Evolutionary conservation across 2,329 filamentous ascomycete genomes (phyloP).

Genomic region (Xylaria sp.): DNA sequence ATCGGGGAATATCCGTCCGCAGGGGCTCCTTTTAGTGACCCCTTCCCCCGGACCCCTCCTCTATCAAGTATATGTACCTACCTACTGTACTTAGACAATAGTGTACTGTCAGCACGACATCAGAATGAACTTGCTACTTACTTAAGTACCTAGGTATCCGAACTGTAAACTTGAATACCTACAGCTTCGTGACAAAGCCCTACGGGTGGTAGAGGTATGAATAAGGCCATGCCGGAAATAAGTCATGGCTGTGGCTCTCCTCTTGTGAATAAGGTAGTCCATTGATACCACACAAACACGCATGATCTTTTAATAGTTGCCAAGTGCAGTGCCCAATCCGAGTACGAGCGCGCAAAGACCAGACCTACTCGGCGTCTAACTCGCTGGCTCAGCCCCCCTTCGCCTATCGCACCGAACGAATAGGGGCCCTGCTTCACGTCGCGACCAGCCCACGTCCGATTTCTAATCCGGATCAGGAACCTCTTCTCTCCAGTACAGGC

Average conservation of each 20-base stretch:
- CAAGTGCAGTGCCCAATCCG: neutral
- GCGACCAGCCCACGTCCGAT: constrained; percentile 28
- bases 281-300: neutral
- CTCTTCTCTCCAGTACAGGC: too few species aligned
- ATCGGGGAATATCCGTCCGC: neutral
- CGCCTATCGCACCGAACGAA: constrained; percentile 29
- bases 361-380: constrained; percentile 30
- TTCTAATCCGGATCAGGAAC: constrained; percentile 30
- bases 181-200: neutral
- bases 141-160: too few species aligned
- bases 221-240: neutral
- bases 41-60: neutral
- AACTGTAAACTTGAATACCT: neutral
- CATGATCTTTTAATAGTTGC: constrained; percentile 1
- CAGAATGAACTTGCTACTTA: too few species aligned
- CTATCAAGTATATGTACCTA: too few species aligned
- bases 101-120: too few species aligned
- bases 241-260: neutral
- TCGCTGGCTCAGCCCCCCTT: constrained; percentile 33
- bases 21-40: neutral
- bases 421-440: constrained; percentile 24
- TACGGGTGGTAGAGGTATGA: neutral
- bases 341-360: neutral
- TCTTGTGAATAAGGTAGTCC: neutral
- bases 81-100: too few species aligned